These are phyloP conservation scores for Ophiostoma australiae DNA, from an alignment of 2,329 filamentous ascomycete species.

Conservation along the genomic window DNA sequence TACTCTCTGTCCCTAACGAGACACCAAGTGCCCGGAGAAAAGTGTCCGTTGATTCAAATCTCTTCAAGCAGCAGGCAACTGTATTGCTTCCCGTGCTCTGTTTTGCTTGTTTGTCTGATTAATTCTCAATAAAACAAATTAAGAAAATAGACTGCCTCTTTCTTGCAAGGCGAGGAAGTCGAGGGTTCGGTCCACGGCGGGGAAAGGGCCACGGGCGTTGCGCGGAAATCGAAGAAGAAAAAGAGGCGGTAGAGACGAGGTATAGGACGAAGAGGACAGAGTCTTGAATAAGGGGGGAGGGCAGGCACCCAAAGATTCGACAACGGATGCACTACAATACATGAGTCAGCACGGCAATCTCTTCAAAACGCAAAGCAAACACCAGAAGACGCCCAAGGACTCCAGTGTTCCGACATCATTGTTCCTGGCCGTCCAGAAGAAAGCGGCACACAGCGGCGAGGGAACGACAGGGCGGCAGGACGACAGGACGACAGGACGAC, in stretches of 20 bases:
- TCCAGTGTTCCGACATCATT: not conserved
- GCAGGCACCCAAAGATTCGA: not conserved
- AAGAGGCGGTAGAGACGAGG: not conserved
- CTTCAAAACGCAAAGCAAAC: not conserved
- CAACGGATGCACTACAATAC: not conserved
- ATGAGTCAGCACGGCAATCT: not conserved
- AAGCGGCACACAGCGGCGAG: not conserved
- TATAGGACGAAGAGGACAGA: not conserved
- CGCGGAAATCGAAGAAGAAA: constrained; percentile 15
- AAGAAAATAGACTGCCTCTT: constrained; percentile 8
- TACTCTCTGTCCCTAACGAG: constrained; percentile 18
- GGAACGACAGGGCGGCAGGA: too few species aligned
- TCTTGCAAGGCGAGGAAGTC: constrained; percentile 4
- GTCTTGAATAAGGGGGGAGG: not conserved
- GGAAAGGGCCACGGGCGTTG: constrained; percentile 16
- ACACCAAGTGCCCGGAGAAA: constrained; percentile 20
- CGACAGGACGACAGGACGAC: not conserved
- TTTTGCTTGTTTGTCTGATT: constrained; percentile 13
- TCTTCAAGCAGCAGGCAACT: not conserved
- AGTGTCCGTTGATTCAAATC: constrained; percentile 21
- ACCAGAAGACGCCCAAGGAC: not conserved
- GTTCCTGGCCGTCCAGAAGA: not conserved
- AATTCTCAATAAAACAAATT: not conserved
- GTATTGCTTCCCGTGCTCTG: not conserved
- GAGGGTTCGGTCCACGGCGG: constrained; percentile 14